Percentiles rank a stretch among this genome's conserved stretches.
Evolutionary conservation across 2,329 filamentous ascomycete species (phyloP).

Genomic region (Cladobotryum mycophilum): DNA sequence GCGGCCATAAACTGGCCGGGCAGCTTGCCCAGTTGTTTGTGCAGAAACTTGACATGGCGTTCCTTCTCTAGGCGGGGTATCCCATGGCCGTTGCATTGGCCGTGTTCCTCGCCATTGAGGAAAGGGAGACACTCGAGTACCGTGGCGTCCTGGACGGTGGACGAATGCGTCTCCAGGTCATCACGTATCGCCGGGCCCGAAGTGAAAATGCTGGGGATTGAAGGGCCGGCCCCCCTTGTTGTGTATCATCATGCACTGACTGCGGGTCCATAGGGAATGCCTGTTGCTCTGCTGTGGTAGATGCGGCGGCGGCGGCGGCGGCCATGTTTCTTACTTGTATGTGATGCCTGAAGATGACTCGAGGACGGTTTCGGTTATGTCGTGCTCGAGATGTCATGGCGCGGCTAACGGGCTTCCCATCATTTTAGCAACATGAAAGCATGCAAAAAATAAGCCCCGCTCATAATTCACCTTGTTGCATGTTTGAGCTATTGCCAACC

Average conservation of each 20-base stretch:
- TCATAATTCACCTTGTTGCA: constrained; percentile 8
- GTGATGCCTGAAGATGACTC: constrained; percentile 27
- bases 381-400: constrained; percentile 26
- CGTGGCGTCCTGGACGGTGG: constrained; percentile 61
- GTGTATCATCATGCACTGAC: constrained; percentile 1
- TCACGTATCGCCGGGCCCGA: constrained; percentile 59
- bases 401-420: constrained; percentile 17
- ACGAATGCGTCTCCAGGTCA: constrained; percentile 59
- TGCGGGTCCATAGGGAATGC: constrained; percentile 5
- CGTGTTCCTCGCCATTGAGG: constrained; percentile 49
- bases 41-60: constrained; percentile 57
- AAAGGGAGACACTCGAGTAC: constrained; percentile 63
- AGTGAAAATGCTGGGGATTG: constrained; percentile 52
- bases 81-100: constrained; percentile 61
- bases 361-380: constrained; percentile 23
- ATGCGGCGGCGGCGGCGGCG: too few relatives aligned
- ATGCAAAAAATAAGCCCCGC: constrained; percentile 3
- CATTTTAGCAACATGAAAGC: constrained; percentile 13
- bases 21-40: constrained; percentile 52
- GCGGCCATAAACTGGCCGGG: constrained; percentile 65
- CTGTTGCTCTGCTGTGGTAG: constrained; percentile 11
- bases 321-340: constrained; percentile 15
- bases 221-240: constrained; percentile 8
- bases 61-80: constrained; percentile 66
- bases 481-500: constrained; percentile 4